phyloP scores from a whole-genome alignment of 192 early-diverging fungal genomes.

The Mortierella antarctica region DNA sequence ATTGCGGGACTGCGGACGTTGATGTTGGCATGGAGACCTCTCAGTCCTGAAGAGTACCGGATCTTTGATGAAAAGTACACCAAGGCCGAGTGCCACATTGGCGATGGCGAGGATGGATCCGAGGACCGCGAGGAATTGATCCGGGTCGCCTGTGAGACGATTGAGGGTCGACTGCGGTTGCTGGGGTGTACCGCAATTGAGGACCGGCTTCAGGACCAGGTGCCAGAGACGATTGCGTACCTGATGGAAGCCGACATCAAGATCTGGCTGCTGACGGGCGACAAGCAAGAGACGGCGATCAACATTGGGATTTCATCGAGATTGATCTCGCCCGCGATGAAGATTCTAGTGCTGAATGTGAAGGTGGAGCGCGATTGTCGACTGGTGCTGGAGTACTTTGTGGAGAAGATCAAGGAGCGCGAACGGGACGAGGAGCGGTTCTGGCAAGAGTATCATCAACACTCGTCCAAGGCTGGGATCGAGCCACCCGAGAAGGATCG shows the following conservation, averaged over 20 bases:
- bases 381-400: constrained; percentile 81
- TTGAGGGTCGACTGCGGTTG: constrained; percentile 88
- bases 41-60: constrained; percentile 84
- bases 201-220: constrained; percentile 95
- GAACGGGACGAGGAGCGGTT: constrained; percentile 40
- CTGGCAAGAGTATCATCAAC: constrained; percentile 38
- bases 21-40: constrained; percentile 89
- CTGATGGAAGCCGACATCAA: constrained; percentile 91
- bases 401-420: constrained; percentile 50
- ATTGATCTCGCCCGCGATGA: constrained; percentile 93
- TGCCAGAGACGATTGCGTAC: constrained; percentile 95
- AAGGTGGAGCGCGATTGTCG: constrained; percentile 86
- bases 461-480: not conserved
- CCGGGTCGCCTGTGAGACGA: constrained; percentile 87
- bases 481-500: constrained; percentile 45
- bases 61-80: constrained; percentile 83
- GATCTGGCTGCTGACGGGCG: constrained; percentile 97
- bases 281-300: constrained; percentile 97
- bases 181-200: constrained; percentile 97
- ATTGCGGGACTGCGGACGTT: constrained; percentile 93
- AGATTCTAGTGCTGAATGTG: constrained; percentile 89
- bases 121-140: constrained; percentile 81
- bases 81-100: constrained; percentile 63
- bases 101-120: constrained; percentile 36
- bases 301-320: constrained; percentile 96